Conservation (phyloP, 208 protist species). For the Trypanosoma conorhini region DNA sequence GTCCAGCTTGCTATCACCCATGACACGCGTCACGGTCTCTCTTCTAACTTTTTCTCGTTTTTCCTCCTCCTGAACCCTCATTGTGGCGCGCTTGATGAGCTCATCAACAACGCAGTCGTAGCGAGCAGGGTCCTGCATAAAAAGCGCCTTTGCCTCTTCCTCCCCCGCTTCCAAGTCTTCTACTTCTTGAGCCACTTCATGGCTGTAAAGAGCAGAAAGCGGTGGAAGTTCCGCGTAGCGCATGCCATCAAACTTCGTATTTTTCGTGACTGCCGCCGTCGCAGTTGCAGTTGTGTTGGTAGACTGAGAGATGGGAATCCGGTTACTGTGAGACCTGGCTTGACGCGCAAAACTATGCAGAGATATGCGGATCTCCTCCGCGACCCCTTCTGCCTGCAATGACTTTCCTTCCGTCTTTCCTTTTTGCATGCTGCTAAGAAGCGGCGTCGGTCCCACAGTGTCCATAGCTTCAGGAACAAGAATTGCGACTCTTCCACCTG, state of each 20-base stretch:
- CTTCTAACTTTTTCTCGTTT: background rate
- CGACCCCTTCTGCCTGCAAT: background rate
- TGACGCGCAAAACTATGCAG: constrained; percentile 12
- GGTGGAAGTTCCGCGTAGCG: background rate
- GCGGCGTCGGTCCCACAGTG: background rate
- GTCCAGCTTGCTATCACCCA: background rate
- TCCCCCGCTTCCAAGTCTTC: constrained; percentile 62
- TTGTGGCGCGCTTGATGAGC: constrained; percentile 43
- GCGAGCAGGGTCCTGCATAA: constrained; percentile 70
- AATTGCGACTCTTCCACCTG: constrained; percentile 12
- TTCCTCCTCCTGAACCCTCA: constrained; percentile 21
- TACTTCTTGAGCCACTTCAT: constrained; percentile 17
- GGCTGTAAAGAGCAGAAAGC: constrained; percentile 17
- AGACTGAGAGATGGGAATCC: background rate
- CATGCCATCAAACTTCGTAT: background rate
- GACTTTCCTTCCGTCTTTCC: background rate
- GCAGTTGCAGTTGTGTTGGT: background rate
- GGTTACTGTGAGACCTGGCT: background rate
- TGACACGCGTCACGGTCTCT: background rate
- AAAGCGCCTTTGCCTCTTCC: constrained; percentile 71
- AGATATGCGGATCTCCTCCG: constrained; percentile 4
- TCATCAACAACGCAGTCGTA: constrained; percentile 86
- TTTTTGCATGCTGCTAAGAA: background rate
- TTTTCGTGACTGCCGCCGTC: too few species aligned
- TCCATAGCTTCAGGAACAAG: constrained; percentile 17